Conservation (phyloP, 768 basidiomycete genomes). For the Mycena galopus region DNA sequence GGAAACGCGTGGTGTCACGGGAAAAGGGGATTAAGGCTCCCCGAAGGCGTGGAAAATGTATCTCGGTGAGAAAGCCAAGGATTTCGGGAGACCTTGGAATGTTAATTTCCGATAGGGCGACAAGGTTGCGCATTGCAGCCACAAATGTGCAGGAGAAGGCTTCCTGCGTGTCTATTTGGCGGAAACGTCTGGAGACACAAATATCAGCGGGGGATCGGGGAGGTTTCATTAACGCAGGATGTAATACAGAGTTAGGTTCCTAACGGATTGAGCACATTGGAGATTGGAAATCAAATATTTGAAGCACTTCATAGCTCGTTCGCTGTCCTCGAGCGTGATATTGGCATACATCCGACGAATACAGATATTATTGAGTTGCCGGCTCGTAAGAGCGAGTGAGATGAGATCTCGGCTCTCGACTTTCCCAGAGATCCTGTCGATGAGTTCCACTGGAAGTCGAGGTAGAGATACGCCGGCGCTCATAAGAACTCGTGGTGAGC, state of each 20-base stretch:
- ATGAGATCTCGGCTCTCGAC: neutral
- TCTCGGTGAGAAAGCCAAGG: conserved; percentile 2
- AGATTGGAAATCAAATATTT: neutral
- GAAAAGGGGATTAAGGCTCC: conserved; percentile 1
- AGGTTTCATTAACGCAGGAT: neutral
- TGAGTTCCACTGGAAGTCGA: neutral
- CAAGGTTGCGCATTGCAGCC: neutral
- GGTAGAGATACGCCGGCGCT: neutral
- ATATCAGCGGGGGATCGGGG: neutral
- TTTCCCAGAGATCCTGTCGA: conserved; percentile 1
- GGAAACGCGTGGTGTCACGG: neutral
- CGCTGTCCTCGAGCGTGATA: neutral
- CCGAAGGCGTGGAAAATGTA: neutral
- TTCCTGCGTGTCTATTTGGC: conserved; percentile 1
- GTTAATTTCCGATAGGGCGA: neutral
- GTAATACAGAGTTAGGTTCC: neutral
- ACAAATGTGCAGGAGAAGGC: neutral
- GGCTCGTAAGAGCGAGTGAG: neutral
- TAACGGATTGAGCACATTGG: neutral
- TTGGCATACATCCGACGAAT: neutral
- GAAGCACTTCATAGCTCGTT: neutral
- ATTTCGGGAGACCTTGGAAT: conserved; percentile 3
- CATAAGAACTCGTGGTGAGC: neutral
- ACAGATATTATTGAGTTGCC: conserved; percentile 1
- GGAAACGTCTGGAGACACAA: neutral